Conservation (phyloP, 805 yeast genomes). For the Lachancea quebecensis region DNA sequence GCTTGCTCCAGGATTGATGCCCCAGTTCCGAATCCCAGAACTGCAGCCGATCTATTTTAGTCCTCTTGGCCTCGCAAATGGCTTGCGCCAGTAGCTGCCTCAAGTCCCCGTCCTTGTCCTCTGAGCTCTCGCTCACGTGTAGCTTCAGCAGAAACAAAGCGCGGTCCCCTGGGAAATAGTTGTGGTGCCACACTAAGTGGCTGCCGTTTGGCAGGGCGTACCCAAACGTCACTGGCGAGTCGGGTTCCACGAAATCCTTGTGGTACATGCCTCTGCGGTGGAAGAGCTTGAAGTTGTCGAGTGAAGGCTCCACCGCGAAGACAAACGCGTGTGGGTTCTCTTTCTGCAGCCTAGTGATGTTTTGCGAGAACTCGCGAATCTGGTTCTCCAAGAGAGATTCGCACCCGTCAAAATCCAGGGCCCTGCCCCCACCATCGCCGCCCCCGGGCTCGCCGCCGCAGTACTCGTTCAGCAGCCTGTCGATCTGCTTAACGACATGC, state of each 20-base stretch:
- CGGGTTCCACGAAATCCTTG: conserved; percentile 11
- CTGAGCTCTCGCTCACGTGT: conserved; percentile 12
- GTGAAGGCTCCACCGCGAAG: conserved; percentile 33
- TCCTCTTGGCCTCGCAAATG: conserved; percentile 29
- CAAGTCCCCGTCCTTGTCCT: conserved; percentile 16
- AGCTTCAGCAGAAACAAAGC: conserved; percentile 27
- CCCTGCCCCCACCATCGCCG: conserved; percentile 14
- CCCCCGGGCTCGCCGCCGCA: conserved; percentile 9
- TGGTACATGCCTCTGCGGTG: conserved; percentile 34
- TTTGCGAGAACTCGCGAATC: conserved; percentile 14
- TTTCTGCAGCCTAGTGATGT: conserved; percentile 16
- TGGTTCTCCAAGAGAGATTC: conserved; percentile 28
- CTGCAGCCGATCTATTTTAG: conserved; percentile 24
- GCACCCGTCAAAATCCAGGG: conserved; percentile 30
- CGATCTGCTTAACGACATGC: conserved; percentile 27
- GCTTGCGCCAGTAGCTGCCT: conserved; percentile 30
- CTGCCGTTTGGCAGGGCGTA: conserved; percentile 24
- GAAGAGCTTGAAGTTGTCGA: conserved; percentile 39
- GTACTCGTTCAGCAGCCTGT: conserved; percentile 14
- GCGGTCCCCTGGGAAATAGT: conserved; percentile 30
- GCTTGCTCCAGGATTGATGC: conserved; percentile 16
- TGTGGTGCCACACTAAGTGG: conserved; percentile 41
- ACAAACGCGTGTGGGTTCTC: conserved; percentile 19
- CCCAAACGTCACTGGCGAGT: conserved; percentile 25
- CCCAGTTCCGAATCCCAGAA: conserved; percentile 39